Evolutionary conservation across 1,284 basidiomycete species (phyloP).

Genomic region (Leucoagaricus sp.): DNA sequence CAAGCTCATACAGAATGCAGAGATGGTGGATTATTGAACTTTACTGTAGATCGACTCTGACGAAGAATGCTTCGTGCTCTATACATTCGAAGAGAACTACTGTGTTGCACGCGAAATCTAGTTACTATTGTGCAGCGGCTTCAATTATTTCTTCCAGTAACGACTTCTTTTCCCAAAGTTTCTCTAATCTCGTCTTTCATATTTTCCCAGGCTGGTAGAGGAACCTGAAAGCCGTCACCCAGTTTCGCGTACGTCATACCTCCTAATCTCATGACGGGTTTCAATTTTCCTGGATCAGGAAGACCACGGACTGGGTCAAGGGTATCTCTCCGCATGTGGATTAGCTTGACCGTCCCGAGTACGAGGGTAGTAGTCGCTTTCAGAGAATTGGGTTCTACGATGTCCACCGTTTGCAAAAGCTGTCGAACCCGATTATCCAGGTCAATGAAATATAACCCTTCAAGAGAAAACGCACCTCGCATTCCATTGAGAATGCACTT

Average conservation of each 20-base stretch:
- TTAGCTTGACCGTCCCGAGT: slow-evolving; percentile 59
- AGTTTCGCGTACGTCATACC: slow-evolving; percentile 52
- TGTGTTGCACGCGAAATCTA: too few relatives aligned
- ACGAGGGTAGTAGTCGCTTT: slow-evolving; percentile 45
- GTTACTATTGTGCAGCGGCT: neutral
- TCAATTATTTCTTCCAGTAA: slow-evolving; percentile 90
- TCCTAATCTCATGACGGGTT: slow-evolving; percentile 58
- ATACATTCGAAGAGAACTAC: neutral
- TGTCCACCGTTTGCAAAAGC: slow-evolving; percentile 48
- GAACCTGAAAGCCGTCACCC: slow-evolving; percentile 47
- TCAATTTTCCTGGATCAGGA: slow-evolving; percentile 54
- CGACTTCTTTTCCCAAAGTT: slow-evolving; percentile 52
- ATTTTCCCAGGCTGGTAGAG: slow-evolving; percentile 48
- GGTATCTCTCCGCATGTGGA: slow-evolving; percentile 63
- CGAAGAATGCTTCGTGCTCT: neutral
- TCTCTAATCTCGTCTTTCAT: slow-evolving; percentile 39
- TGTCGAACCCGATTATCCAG: slow-evolving; percentile 16
- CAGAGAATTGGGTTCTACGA: slow-evolving; percentile 41
- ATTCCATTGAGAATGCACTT: slow-evolving; percentile 74
- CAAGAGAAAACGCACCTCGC: slow-evolving; percentile 39
- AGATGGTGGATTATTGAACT: neutral
- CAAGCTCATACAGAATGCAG: neutral
- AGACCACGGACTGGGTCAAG: slow-evolving; percentile 37
- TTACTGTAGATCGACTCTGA: too few relatives aligned
- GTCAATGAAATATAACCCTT: neutral